Base-by-base conservation (phyloP, 768 basidiomycete genomes). In the Coprinopsis sp. region DNA sequence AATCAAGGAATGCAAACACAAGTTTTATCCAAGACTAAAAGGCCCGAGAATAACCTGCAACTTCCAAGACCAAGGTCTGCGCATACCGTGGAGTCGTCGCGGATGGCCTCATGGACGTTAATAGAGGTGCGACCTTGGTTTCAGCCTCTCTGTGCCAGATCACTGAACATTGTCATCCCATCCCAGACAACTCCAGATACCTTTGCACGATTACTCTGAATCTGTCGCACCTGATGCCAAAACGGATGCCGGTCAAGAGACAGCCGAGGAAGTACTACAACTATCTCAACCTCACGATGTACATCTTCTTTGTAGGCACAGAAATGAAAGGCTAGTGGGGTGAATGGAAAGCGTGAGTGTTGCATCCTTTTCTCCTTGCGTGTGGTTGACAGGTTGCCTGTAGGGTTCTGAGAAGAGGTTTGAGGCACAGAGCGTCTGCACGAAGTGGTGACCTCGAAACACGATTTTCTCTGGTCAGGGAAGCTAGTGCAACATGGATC, bases 281-380 rank as follows among this genome's bases (percentile, higher is more conserved):
- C 37, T 18, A 37, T 27, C 4, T 60, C 22, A 49, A 59, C 8
- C 75, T 66, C 44, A 64, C 68, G 11, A 58, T 77, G 21, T 61
- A 74, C 28, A 50, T 77, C 41, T 63, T 61, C 41, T 70, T 73
- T 31, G 76, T 75, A 0, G 37, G 67, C 31, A 72, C 75, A 0
- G 75, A 77, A 38, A 38, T 76, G n/a, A 67, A 72, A 45, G 73
- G 73, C 69, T 72, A 31, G 64, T 75, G 13, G 55, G 62, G 7
- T 77, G 76, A 76, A 58, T 51, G 34, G 73, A 76, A 19, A 30
- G 18, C 18, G 40, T 42, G 8, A 22, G 12, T 24, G 16, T 16
- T 16, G 8, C 22, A 22, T 21, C 10, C 19, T 19, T 39, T 21
- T n/a, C n/a, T n/a, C n/a, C n/a, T n/a, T n/a, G n/a, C n/a, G n/a